phyloP scores from a whole-genome alignment of 1,284 basidiomycete species.

The Pulveroboletus sp. region DNA sequence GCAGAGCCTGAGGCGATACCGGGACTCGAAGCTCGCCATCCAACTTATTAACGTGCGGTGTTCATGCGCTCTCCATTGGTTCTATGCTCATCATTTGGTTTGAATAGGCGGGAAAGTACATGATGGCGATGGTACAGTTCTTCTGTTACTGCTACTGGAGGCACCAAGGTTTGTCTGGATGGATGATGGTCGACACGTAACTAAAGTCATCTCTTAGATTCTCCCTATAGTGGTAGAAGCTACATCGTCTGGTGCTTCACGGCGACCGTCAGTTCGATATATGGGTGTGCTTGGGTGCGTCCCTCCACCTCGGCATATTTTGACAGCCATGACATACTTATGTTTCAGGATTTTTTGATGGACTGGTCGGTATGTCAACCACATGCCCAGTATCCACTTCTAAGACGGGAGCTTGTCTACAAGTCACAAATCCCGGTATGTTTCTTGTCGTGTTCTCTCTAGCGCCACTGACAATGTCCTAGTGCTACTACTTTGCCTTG shows the following conservation, averaged over 20 bases:
- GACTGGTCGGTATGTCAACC: constrained; percentile 81
- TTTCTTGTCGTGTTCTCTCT: constrained; percentile 11
- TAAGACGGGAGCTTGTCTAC: constrained; percentile 79
- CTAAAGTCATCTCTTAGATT: constrained; percentile 8
- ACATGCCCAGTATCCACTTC: constrained; percentile 56
- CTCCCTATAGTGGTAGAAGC: constrained; percentile 42
- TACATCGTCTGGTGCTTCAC: constrained; percentile 71
- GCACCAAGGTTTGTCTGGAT: constrained; percentile 33
- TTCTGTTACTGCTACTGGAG: constrained; percentile 77
- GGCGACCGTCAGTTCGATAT: constrained; percentile 65
- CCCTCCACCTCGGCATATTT: not conserved
- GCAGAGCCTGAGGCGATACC: constrained; percentile 86
- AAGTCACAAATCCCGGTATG: constrained; percentile 58
- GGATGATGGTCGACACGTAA: not conserved
- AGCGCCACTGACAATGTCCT: not conserved
- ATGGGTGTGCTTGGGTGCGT: constrained; percentile 79
- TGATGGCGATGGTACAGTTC: constrained; percentile 61
- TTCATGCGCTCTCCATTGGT: constrained; percentile 6
- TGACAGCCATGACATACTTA: not conserved
- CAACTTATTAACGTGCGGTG: constrained; percentile 82
- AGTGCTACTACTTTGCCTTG: constrained; percentile 78
- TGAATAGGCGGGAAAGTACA: constrained; percentile 78
- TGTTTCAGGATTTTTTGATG: constrained; percentile 66
- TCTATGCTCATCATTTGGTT: constrained; percentile 9
- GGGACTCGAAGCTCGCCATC: constrained; percentile 69